Conservation (phyloP, 73 alveolate genomes). For the Tetrahymena borealis region DNA sequence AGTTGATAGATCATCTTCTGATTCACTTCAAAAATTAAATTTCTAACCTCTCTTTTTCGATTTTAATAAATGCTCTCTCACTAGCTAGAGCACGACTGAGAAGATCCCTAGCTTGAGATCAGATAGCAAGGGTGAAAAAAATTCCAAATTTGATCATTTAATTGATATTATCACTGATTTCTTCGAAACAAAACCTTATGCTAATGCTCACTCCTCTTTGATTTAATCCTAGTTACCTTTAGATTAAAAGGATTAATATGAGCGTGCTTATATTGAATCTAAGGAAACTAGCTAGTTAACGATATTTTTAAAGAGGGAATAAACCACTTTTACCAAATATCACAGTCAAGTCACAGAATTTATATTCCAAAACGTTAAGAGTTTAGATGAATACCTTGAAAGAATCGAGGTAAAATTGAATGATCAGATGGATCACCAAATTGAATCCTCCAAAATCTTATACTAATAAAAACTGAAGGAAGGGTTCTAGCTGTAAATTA, state of each 20-base stretch:
- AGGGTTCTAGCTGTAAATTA: not conserved
- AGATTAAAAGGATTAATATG: not conserved
- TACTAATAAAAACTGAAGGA: not conserved
- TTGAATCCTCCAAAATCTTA: not conserved
- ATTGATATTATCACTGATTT: not conserved
- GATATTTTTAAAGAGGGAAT: not conserved
- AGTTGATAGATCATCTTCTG: not conserved
- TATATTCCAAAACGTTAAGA: not conserved
- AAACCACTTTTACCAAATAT: not conserved
- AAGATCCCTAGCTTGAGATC: not conserved
- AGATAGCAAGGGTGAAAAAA: not conserved
- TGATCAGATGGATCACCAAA: not conserved
- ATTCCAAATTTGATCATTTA: not conserved
- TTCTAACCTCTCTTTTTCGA: not conserved
- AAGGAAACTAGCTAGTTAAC: not conserved
- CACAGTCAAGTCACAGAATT: not conserved
- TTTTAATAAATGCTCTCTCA: not conserved
- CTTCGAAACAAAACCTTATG: not conserved
- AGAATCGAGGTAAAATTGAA: not conserved
- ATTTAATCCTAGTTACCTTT: not conserved
- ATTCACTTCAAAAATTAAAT: not conserved
- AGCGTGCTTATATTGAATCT: not conserved
- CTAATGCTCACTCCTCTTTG: not conserved
- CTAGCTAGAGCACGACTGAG: not conserved
- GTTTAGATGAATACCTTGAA: not conserved